Evolutionary conservation across 371 early-diverging fungal genomes (phyloP).

Genomic region (Syncephalastrum sp.): DNA sequence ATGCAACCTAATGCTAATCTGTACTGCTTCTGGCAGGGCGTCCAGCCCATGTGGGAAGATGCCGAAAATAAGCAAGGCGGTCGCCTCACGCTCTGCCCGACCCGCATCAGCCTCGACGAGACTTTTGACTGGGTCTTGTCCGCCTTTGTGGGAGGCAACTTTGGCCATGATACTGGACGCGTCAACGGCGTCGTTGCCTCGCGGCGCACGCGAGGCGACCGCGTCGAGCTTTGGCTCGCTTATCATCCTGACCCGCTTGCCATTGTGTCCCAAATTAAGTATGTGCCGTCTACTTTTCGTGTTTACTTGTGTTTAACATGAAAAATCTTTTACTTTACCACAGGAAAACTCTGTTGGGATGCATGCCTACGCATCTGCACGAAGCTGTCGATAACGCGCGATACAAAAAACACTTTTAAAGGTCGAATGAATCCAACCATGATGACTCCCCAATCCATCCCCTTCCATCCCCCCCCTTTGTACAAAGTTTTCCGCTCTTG

Average conservation of each 20-base stretch:
- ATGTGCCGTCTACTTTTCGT: not conserved
- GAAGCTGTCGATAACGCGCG: slow-evolving; percentile 37
- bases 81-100: slow-evolving; percentile 41
- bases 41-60: slow-evolving; percentile 66
- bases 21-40: slow-evolving; percentile 54
- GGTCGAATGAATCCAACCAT: no score
- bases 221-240: slow-evolving; percentile 56
- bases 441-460: slow-evolving; percentile 11
- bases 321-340: slow-evolving; percentile 7
- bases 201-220: slow-evolving; percentile 48
- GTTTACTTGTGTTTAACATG: slow-evolving; percentile 23
- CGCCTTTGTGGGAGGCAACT: slow-evolving; percentile 52
- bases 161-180: slow-evolving; percentile 24
- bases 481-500: slow-evolving; percentile 6
- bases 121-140: slow-evolving; percentile 53
- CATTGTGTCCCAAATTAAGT: slow-evolving; percentile 27
- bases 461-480: slow-evolving; percentile 1
- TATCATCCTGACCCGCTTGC: no score
- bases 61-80: slow-evolving; percentile 53
- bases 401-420: slow-evolving; percentile 53
- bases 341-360: slow-evolving; percentile 22
- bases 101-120: slow-evolving; percentile 36
- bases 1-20: slow-evolving; percentile 50
- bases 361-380: slow-evolving; percentile 23
- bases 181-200: slow-evolving; percentile 43